phyloP scores from a whole-genome alignment of 176 grass and related monocot species.

The Tillandsia fasciculata region DNA sequence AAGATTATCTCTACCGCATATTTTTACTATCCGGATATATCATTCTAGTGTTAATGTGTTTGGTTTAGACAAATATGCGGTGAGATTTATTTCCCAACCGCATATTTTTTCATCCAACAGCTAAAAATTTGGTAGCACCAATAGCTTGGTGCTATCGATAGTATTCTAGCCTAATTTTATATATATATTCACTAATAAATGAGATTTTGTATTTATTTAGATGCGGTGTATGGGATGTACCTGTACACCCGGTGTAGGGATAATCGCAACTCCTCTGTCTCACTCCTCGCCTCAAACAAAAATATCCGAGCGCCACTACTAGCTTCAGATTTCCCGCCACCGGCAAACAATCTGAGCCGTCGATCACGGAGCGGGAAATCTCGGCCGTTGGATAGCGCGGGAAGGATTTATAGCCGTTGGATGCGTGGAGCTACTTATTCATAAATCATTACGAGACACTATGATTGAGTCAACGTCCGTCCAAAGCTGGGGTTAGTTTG shows the following conservation, averaged over 20 bases:
- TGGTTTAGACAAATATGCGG: no score
- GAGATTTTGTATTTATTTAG: conserved; percentile 20
- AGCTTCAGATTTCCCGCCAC: conserved; percentile 25
- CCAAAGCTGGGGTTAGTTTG: background rate
- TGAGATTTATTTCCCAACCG: no score
- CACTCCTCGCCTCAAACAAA: background rate
- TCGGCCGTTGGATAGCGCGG: conserved; percentile 2
- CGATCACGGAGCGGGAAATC: background rate
- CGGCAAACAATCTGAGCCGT: conserved; percentile 10
- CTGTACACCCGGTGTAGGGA: background rate
- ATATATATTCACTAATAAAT: no score
- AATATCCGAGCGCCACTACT: conserved; percentile 16
- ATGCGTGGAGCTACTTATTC: background rate
- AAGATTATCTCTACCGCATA: no score
- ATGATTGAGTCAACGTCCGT: conserved; percentile 8
- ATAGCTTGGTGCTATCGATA: no score
- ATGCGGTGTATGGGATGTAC: background rate
- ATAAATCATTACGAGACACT: background rate
- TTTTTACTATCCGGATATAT: no score
- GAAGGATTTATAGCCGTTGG: background rate
- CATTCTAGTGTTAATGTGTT: no score
- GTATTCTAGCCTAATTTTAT: no score
- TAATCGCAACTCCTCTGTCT: background rate
- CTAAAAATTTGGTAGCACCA: no score
- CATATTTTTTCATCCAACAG: no score